Evolutionary conservation across 805 yeast genomes (phyloP).

Genomic region (Lachancea fermentati): DNA sequence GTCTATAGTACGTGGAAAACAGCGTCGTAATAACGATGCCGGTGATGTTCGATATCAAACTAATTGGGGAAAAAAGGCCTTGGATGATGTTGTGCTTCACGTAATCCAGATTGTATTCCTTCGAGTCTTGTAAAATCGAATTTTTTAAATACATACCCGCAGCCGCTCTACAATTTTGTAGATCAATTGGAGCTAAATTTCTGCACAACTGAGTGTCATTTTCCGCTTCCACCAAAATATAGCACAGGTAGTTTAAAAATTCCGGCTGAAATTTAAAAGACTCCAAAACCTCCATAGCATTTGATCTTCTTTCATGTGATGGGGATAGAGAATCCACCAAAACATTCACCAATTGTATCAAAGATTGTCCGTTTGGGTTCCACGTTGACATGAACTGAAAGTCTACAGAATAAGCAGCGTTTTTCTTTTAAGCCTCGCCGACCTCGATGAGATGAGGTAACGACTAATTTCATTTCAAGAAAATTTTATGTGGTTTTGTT

Average conservation of each 20-base stretch:
- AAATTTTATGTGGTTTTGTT: too few species aligned
- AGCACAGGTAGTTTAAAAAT: slow-evolving; percentile 72
- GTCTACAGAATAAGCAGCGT: not conserved
- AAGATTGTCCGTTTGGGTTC: slow-evolving; percentile 59
- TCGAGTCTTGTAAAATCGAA: slow-evolving; percentile 40
- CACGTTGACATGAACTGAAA: slow-evolving; percentile 42
- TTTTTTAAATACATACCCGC: slow-evolving; percentile 87
- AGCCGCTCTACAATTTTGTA: slow-evolving; percentile 54
- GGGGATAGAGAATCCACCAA: slow-evolving; percentile 69
- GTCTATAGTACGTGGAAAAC: slow-evolving; percentile 45
- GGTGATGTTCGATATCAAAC: slow-evolving; percentile 73
- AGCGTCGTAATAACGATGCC: slow-evolving; percentile 86
- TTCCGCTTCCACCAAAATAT: slow-evolving; percentile 54
- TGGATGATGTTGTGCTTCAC: slow-evolving; percentile 39
- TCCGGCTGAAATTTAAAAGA: slow-evolving; percentile 69
- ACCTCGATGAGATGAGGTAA: too few species aligned
- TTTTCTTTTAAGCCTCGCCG: not conserved
- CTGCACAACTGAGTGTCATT: slow-evolving; percentile 38
- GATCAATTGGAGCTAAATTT: slow-evolving; percentile 18
- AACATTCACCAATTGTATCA: slow-evolving; percentile 59
- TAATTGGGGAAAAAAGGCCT: slow-evolving; percentile 33
- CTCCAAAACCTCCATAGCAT: slow-evolving; percentile 69
- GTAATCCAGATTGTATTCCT: slow-evolving; percentile 36
- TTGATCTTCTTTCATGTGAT: slow-evolving; percentile 45
- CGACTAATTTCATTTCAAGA: too few species aligned